Conservation (phyloP, 495 filamentous ascomycete species). For the Cladorrhinum samala region DNA sequence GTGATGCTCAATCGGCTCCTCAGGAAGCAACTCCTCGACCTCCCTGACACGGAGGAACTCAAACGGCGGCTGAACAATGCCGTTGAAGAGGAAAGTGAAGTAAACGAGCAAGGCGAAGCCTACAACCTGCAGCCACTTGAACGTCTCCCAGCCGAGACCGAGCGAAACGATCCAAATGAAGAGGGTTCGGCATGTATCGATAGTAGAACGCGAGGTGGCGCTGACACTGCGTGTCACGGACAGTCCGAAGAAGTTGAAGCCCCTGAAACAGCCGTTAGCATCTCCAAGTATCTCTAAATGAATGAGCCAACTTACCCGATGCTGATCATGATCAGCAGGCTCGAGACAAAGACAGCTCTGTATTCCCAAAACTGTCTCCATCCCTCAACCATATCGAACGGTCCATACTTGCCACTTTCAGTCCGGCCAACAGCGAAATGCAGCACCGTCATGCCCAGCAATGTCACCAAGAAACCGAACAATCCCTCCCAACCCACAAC, state of each 20-base stretch:
- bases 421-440: constrained; percentile 72
- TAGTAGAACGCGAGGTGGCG: constrained; percentile 87
- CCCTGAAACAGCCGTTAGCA: constrained; percentile 40
- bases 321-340: constrained; percentile 88
- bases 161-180: constrained; percentile 98
- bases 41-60: constrained; percentile 46
- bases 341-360: constrained; percentile 62
- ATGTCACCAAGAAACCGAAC: constrained; percentile 83
- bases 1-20: constrained; percentile 78
- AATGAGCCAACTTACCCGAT: constrained; percentile 66
- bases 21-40: constrained; percentile 67
- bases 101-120: constrained; percentile 90
- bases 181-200: constrained; percentile 93
- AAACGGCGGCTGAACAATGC: constrained; percentile 76
- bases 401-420: constrained; percentile 66
- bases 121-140: constrained; percentile 93
- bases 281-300: constrained; percentile 5
- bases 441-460: constrained; percentile 70
- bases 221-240: constrained; percentile 82
- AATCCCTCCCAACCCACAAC: constrained; percentile 96
- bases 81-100: constrained; percentile 96
- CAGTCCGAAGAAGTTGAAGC: constrained; percentile 98
- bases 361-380: constrained; percentile 69
- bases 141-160: constrained; percentile 90
- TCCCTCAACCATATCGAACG: constrained; percentile 84